Percentiles rank a stretch among this genome's conserved stretches.
These are phyloP conservation scores for Epichloe sibirici DNA, from an alignment of 2,329 filamentous ascomycete genomes.

Conservation along the genomic window DNA sequence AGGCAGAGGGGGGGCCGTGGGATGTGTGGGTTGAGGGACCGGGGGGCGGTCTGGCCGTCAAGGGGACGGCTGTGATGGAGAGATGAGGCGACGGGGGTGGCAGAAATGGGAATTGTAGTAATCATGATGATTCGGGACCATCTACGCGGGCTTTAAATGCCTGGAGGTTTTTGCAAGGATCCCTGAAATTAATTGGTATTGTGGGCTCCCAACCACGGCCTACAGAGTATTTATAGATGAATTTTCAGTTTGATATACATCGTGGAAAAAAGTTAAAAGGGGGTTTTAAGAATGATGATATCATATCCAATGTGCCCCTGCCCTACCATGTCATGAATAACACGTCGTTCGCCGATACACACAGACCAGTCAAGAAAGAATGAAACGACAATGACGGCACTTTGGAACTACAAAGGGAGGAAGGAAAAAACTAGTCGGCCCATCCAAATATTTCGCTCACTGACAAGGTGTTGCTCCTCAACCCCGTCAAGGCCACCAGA, in stretches of 20 bases:
- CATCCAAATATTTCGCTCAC: constrained; percentile 85
- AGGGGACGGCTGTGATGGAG: constrained; percentile 31
- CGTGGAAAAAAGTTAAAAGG: no score
- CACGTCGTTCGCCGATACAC: no score
- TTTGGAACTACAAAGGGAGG: background rate
- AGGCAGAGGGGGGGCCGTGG: constrained; percentile 31
- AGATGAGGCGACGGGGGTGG: background rate
- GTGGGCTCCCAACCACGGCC: no score
- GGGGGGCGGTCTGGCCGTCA: constrained; percentile 50
- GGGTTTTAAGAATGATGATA: no score
- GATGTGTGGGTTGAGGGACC: constrained; percentile 54
- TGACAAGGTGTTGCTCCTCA: constrained; percentile 64
- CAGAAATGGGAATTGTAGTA: background rate
- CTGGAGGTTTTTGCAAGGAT: background rate
- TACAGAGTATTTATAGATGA: no score
- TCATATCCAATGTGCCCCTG: no score
- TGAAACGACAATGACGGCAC: no score
- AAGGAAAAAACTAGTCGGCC: constrained; percentile 30
- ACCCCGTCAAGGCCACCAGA: constrained; percentile 57
- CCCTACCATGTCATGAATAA: no score
- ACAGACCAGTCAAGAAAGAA: no score
- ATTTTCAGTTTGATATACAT: no score
- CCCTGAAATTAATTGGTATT: no score
- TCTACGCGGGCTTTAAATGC: background rate
- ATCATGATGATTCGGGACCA: no score